Evolutionary conservation across 768 basidiomycete genomes (phyloP).

Genomic region (Boletus bicolor): DNA sequence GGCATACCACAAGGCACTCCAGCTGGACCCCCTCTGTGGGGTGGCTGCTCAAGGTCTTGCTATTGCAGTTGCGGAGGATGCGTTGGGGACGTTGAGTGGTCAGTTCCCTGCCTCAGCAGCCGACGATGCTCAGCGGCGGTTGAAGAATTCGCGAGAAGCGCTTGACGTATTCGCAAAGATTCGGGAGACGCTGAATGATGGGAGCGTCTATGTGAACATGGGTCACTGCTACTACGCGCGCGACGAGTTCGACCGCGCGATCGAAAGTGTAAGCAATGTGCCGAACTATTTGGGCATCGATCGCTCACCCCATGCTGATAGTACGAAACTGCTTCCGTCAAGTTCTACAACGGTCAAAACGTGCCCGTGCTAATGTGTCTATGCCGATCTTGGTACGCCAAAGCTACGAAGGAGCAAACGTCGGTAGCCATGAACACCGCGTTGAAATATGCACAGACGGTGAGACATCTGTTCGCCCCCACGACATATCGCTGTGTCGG

Average conservation of each 20-base stretch:
- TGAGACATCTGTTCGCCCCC: slow-evolving; percentile 26
- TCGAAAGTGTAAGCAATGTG: slow-evolving; percentile 74
- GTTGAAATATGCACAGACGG: slow-evolving; percentile 77
- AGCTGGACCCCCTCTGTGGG: slow-evolving; percentile 79
- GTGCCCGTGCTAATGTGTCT: slow-evolving; percentile 78
- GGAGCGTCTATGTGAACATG: slow-evolving; percentile 92
- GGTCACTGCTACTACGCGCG: slow-evolving; percentile 92
- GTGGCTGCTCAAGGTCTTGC: slow-evolving; percentile 95
- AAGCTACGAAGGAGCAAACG: slow-evolving; percentile 86
- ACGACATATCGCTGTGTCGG: not conserved
- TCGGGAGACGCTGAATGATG: slow-evolving; percentile 76
- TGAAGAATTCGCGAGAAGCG: slow-evolving; percentile 81
- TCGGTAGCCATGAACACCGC: slow-evolving; percentile 82
- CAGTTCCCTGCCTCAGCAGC: slow-evolving; percentile 43
- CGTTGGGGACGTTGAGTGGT: slow-evolving; percentile 65
- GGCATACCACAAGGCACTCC: slow-evolving; percentile 89
- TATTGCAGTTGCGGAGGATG: slow-evolving; percentile 91
- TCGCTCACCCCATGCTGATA: slow-evolving; percentile 29
- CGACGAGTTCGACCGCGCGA: slow-evolving; percentile 93
- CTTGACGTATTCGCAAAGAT: slow-evolving; percentile 88
- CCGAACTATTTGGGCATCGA: not conserved
- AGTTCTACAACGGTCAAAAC: slow-evolving; percentile 73
- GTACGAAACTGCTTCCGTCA: slow-evolving; percentile 90
- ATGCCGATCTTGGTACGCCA: slow-evolving; percentile 91
- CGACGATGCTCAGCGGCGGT: slow-evolving; percentile 64